Percentiles rank a stretch among this genome's conserved stretches.
These are phyloP conservation scores for Angomonas desouzai DNA, from an alignment of 208 protist species.

Conservation along the genomic window DNA sequence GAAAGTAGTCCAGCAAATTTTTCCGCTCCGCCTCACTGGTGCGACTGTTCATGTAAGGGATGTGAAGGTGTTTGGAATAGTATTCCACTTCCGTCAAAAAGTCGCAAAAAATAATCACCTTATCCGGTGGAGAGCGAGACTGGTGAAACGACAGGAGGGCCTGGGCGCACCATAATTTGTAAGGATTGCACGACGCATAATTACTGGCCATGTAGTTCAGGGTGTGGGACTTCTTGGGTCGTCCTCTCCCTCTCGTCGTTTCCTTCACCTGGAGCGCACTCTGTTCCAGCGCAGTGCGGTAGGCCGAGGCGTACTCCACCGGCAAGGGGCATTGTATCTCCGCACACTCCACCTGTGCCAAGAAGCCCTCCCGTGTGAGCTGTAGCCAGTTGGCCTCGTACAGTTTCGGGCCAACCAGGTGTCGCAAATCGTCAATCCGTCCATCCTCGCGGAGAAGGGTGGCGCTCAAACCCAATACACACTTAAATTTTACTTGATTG, in stretches of 20 bases:
- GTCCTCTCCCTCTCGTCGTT: not conserved
- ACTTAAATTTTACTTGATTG: slow-evolving; percentile 92
- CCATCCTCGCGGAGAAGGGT: slow-evolving; percentile 98
- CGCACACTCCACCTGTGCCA: slow-evolving; percentile 97
- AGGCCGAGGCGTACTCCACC: slow-evolving; percentile 52
- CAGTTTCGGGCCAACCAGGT: slow-evolving; percentile 99
- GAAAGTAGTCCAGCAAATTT: slow-evolving; percentile 85
- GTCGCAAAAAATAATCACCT: slow-evolving; percentile 92
- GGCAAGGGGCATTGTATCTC: slow-evolving; percentile 98
- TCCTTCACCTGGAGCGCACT: not conserved
- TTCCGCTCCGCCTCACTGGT: slow-evolving; percentile 79
- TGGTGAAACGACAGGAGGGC: slow-evolving; percentile 96
- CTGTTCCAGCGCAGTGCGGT: slow-evolving; percentile 29
- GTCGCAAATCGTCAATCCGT: slow-evolving; percentile 96
- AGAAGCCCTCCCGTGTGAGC: slow-evolving; percentile 92
- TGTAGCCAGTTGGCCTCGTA: slow-evolving; percentile 99
- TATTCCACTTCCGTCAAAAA: slow-evolving; percentile 78
- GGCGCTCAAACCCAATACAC: slow-evolving; percentile 98
- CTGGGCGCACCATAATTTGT: slow-evolving; percentile 90
- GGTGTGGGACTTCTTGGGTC: not conserved
- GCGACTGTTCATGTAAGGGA: slow-evolving; percentile 84
- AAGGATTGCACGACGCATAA: slow-evolving; percentile 86
- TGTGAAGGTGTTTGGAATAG: slow-evolving; percentile 75
- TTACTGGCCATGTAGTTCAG: slow-evolving; percentile 26
- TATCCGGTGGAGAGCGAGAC: slow-evolving; percentile 86